Base-by-base conservation (phyloP, 495 filamentous ascomycete species). In the Penicillium egyptiacum region DNA sequence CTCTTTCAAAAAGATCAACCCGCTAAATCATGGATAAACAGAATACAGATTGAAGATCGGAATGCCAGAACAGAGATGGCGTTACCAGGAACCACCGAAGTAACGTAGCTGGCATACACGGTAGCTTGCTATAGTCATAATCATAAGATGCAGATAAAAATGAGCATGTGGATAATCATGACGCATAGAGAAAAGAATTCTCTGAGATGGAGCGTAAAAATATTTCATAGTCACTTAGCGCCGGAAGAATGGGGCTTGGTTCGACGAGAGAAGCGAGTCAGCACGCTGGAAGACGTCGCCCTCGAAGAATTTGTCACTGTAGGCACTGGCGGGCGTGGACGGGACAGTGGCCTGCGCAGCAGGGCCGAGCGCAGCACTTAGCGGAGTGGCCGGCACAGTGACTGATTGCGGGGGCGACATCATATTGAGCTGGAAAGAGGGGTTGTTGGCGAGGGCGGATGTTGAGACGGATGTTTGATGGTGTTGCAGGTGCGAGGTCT, bases 321-420 rank as follows among this genome's bases (percentile, higher is more conserved):
- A 88, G 4, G 80, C 84, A 69, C 83, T 89, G 52, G 84, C 85
- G 23, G 89, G 88, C 0, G 88, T 91, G 9, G 86, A 88, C 5
- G 91, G 90, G 19, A 96, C 86, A 1, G 92, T 96, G 2, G 92
- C 91, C 68, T 94, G 90, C 16, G 90, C 90, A 37, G 92, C 92
- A 8, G 91, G 89, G 5, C 91, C 91, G 4, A 96, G 81, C 14
- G 91, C 91, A 16, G 91, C 91, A 62, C 88, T 92, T 55, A 93
- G 78, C 7, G 91, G 91, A 5, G 86, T 88, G 5, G 86, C 78
- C 31, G 83, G 85, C 10, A 86, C 64, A 41, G 75, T 64, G 11
- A 74, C 50, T 2, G 75, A 77, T 40, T 67, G 80, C 51, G 63
- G 76, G 50, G 69, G 78, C 57, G 71, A 62, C 67, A 56, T 62